Evolutionary conservation across 495 filamentous ascomycete species (phyloP).

Genomic region (Margaritispora aquatica): DNA sequence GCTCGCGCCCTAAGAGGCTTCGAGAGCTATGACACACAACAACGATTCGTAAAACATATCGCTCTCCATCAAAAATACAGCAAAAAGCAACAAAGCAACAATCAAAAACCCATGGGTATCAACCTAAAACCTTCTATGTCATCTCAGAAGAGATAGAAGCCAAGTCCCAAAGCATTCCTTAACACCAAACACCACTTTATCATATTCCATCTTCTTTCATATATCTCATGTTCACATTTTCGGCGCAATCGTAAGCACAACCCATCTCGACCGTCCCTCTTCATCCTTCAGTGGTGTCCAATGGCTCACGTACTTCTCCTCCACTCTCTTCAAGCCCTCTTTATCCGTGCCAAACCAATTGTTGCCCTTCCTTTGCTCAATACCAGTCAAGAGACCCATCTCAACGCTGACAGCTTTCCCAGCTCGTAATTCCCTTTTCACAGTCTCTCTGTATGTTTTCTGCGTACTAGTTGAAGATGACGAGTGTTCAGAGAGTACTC

Average conservation of each 20-base stretch:
- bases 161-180: background rate
- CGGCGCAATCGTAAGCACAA: slow-evolving; percentile 37
- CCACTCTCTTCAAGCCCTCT: slow-evolving; percentile 20
- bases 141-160: background rate
- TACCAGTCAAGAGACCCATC: slow-evolving; percentile 22
- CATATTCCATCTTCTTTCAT: background rate
- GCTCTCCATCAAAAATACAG: background rate
- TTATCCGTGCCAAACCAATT: slow-evolving; percentile 13
- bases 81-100: background rate
- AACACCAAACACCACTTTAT: background rate
- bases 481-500: slow-evolving; percentile 35
- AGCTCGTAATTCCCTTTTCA: slow-evolving; percentile 31
- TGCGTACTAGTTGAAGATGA: slow-evolving; percentile 25
- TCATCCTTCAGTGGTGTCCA: slow-evolving; percentile 51
- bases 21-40: too few species aligned
- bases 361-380: slow-evolving; percentile 14
- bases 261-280: slow-evolving; percentile 36
- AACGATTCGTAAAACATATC: too few species aligned
- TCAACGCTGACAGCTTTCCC: slow-evolving; percentile 38
- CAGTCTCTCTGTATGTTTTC: slow-evolving; percentile 31
- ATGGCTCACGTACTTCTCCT: slow-evolving; percentile 41
- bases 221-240: slow-evolving; percentile 1
- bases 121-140: background rate
- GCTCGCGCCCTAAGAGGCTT: too few species aligned
- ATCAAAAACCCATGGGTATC: background rate